phyloP scores from a whole-genome alignment of 495 filamentous ascomycete genomes.

The Penicillium daleae region DNA sequence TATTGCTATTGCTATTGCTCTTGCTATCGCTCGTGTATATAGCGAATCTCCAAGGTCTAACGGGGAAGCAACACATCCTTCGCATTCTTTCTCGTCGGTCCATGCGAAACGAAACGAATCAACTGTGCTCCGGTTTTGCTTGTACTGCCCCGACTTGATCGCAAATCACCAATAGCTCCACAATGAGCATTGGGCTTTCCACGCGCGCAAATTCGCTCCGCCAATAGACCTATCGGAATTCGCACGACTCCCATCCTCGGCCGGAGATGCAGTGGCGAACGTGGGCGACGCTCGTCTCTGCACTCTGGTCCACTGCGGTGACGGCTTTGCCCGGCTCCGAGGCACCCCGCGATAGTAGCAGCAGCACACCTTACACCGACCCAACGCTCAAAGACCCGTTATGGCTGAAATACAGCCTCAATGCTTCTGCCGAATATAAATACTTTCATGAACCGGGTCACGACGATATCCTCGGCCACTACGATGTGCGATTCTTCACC shows the following conservation, averaged over 20 bases:
- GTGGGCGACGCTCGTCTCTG: slow-evolving; percentile 24
- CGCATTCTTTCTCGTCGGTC: background rate
- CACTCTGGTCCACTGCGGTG: slow-evolving; percentile 29
- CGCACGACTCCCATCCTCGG: background rate
- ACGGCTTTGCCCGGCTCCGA: slow-evolving; percentile 17
- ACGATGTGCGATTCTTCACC: slow-evolving; percentile 72
- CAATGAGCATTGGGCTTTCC: slow-evolving; percentile 16
- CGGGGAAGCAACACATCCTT: background rate
- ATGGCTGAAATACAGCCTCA: slow-evolving; percentile 38
- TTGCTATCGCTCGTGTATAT: background rate
- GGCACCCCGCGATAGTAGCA: slow-evolving; percentile 16
- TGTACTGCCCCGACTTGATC: background rate
- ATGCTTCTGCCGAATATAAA: slow-evolving; percentile 44
- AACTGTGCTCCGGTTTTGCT: background rate
- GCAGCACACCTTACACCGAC: slow-evolving; percentile 7
- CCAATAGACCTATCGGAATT: background rate
- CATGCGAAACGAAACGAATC: slow-evolving; percentile 6
- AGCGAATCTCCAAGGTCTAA: background rate
- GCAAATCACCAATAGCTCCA: background rate
- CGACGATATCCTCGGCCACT: slow-evolving; percentile 63
- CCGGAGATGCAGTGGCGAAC: slow-evolving; percentile 25
- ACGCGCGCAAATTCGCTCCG: background rate
- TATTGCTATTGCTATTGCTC: background rate
- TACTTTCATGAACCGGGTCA: slow-evolving; percentile 63
- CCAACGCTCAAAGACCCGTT: slow-evolving; percentile 27